These are phyloP conservation scores for Smallanthus sonchifolius DNA, from an alignment of 129 eudicot genomes.

Conservation along the genomic window DNA sequence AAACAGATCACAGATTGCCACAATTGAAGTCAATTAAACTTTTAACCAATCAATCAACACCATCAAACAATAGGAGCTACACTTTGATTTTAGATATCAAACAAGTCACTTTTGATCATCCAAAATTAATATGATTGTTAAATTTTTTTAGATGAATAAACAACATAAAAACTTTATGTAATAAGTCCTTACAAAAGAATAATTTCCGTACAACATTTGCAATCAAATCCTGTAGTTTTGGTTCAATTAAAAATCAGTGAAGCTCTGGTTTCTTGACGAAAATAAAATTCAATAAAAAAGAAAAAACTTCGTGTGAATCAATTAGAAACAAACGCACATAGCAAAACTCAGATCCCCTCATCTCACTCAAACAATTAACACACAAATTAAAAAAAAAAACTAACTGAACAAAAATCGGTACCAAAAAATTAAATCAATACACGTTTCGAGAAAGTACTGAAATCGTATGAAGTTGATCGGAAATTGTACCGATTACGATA, in stretches of 20 bases:
- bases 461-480: slow-evolving; percentile 7
- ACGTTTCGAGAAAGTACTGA: background rate
- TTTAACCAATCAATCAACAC: background rate
- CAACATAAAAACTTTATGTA: background rate
- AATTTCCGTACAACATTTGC: background rate
- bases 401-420: slow-evolving; percentile 5
- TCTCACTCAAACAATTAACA: slow-evolving; percentile 10
- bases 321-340: slow-evolving; percentile 14
- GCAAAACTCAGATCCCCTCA: slow-evolving; percentile 38
- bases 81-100: background rate
- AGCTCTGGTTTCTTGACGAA: slow-evolving; percentile 1
- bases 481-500: slow-evolving; percentile 29
- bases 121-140: background rate
- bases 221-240: slow-evolving; percentile 7
- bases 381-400: slow-evolving; percentile 1
- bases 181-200: background rate
- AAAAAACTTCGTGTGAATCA: background rate
- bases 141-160: background rate
- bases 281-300: background rate
- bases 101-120: background rate
- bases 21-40: background rate
- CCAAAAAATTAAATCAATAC: background rate
- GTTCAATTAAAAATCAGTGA: background rate
- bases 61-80: background rate
- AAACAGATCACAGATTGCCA: background rate